Conservation (phyloP, 176 grass and related monocot species). For the barley (Hordeum vulgare) region MorexV3_pseudomolecules_assembly NC_058518.1:475190645-475191144, state of each 20-base stretch:
- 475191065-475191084: too few relatives aligned
- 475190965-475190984: neutral
- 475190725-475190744: constrained; percentile 57
- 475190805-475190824: too few relatives aligned
- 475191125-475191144: too few relatives aligned
- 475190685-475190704: constrained; percentile 76
- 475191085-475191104: too few relatives aligned
- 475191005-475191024: neutral
- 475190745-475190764: constrained; percentile 65
- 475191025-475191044: neutral
- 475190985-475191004: neutral
- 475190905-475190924: constrained; percentile 47
- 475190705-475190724: constrained; percentile 55
- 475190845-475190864: too few relatives aligned
- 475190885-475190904: neutral
- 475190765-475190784: constrained; percentile 62
- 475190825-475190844: too few relatives aligned
- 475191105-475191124: too few relatives aligned
- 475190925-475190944: neutral
- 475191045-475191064: too few relatives aligned
- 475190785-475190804: neutral
- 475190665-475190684: neutral
- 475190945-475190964: too few relatives aligned
- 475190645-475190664: neutral
- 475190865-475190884: too few relatives aligned